Evolutionary conservation across 1,139 yeast genomes (phyloP).

Genomic region (Debaryomyces psychrophilus): DNA sequence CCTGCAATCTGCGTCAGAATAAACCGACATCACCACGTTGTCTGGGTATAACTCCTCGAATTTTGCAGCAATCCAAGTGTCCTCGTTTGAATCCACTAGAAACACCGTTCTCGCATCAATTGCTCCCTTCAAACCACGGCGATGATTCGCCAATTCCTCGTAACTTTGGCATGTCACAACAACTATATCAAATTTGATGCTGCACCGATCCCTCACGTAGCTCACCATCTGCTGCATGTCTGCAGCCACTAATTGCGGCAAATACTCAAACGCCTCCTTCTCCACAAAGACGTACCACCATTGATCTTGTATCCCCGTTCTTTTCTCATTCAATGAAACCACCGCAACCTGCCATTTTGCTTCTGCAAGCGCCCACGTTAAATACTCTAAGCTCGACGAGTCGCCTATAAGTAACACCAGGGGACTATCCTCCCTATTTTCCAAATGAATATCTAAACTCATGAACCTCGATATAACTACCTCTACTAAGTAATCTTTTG

Average conservation of each 20-base stretch:
- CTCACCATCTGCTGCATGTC: conserved; percentile 6
- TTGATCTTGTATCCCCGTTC: background rate
- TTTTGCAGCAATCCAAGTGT: conserved; percentile 21
- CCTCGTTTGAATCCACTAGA: conserved; percentile 20
- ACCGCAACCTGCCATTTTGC: conserved; percentile 14
- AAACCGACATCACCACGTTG: conserved; percentile 17
- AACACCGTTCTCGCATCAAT: conserved; percentile 15
- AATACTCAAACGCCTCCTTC: conserved; percentile 4
- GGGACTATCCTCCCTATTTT: conserved; percentile 1
- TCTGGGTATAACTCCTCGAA: conserved; percentile 11
- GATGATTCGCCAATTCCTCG: conserved; percentile 6
- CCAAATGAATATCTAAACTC: conserved; percentile 4
- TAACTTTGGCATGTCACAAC: conserved; percentile 15
- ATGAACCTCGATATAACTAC: conserved; percentile 1
- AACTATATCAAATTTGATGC: conserved; percentile 15
- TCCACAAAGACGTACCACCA: conserved; percentile 10
- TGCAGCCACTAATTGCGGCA: conserved; percentile 5
- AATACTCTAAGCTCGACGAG: conserved; percentile 17
- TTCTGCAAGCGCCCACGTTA: conserved; percentile 15
- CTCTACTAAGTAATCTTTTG: background rate
- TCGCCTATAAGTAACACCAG: conserved; percentile 20
- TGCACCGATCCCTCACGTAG: conserved; percentile 7
- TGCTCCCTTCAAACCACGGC: conserved; percentile 10
- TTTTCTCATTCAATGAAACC: conserved; percentile 2
- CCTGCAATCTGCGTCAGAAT: conserved; percentile 21